Base-by-base conservation (phyloP, 2,329 filamentous ascomycete species). In the Sporothrix mexicana region DNA sequence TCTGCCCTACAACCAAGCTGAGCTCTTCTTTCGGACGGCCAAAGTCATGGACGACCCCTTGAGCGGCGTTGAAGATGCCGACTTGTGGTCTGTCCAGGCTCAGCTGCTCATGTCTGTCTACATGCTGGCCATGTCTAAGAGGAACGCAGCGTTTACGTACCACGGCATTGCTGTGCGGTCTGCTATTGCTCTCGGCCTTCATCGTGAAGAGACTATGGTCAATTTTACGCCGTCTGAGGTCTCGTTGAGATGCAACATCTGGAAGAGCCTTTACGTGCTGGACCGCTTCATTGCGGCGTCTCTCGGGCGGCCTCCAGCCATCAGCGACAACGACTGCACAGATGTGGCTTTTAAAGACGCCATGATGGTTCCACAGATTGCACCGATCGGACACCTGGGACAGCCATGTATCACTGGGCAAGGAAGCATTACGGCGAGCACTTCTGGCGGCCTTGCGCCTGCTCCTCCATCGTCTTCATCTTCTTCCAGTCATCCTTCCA, bases 51-150 rank as follows among this genome's bases (percentile, higher is more conserved):
- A 81, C 20, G 82, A 85, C 62, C 80, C 82, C 0, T 78, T 82
- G 0, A 79, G 81, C 2, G 84, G 87, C 0, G 86, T 90, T 66
- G 89, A 91, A 77, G 87, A 91, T 76, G 87, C 86, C 25, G 87
- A 90, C 72, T 87, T 92, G 73, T 91, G 89, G 87, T 88, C 88
- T 13, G 85, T 92, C 64, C 89, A 92, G 77, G 88, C 88, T 1
- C 80, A 91, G 59, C 80, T 88, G 0, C 80, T 92, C 49, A 91
- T 92, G 86, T 85, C 89, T 0, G 79, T 91, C 1, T 92, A 91
- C 77, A 88, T 87, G 85, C 80, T 92, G 17, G 84, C 86, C 2
- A 84, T 88, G 15, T 89, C 88, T 0, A 90, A 87, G 78, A 83
- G 88, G 17, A 91, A 91, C 75, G 86, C 88, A 5, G 88, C 90